phyloP scores from a whole-genome alignment of 192 early-diverging fungal genomes.

The Coemansia sp. region DNA sequence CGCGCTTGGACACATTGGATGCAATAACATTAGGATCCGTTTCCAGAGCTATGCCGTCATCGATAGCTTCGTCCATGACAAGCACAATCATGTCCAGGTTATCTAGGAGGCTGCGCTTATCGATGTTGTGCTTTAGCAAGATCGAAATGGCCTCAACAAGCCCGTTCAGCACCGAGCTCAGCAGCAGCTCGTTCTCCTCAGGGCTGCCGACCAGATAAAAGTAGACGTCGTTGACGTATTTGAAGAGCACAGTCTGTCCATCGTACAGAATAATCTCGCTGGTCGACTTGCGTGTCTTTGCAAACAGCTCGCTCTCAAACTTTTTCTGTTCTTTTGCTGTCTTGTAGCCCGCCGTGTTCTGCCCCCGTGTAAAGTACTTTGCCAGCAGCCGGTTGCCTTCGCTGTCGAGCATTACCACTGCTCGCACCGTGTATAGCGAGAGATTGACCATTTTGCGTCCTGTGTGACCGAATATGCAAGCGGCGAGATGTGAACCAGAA shows the following conservation, averaged over 20 bases:
- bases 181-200: constrained; percentile 94
- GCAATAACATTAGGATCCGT: constrained; percentile 76
- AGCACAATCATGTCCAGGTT: constrained; percentile 90
- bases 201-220: constrained; percentile 87
- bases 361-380: constrained; percentile 79
- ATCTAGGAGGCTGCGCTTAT: constrained; percentile 87
- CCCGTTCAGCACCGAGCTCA: constrained; percentile 72
- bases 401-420: constrained; percentile 86
- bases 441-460: constrained; percentile 67
- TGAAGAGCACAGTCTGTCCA: constrained; percentile 87
- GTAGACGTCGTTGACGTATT: constrained; percentile 80
- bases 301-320: constrained; percentile 90
- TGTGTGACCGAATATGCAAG: background rate
- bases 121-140: constrained; percentile 86
- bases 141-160: constrained; percentile 84
- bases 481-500: background rate
- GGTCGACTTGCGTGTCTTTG: constrained; percentile 79
- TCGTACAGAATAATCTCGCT: constrained; percentile 95
- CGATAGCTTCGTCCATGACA: constrained; percentile 90
- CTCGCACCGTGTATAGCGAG: constrained; percentile 83
- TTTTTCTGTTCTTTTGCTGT: constrained; percentile 79
- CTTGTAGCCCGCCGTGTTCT: constrained; percentile 22
- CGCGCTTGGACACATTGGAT: constrained; percentile 73
- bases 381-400: constrained; percentile 89
- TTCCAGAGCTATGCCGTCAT: constrained; percentile 83